Evolutionary conservation across 2,329 filamentous ascomycete species (phyloP).

Genomic region (Ilyonectria robusta): DNA sequence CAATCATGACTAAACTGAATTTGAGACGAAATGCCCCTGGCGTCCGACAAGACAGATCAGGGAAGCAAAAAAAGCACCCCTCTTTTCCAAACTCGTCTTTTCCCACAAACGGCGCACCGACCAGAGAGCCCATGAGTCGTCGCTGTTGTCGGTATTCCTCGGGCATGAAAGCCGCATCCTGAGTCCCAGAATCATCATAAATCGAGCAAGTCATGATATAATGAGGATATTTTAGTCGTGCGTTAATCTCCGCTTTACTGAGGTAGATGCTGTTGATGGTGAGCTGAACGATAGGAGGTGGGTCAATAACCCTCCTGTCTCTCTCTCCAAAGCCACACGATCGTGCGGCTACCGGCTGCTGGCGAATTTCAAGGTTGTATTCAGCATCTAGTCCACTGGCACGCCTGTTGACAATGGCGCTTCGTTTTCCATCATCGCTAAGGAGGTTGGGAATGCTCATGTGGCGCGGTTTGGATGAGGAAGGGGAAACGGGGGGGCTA

Average conservation of each 20-base stretch:
- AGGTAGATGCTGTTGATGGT: slow-evolving; percentile 71
- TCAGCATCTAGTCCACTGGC: slow-evolving; percentile 33
- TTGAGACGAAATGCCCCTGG: slow-evolving; percentile 82
- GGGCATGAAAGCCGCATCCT: slow-evolving; percentile 80
- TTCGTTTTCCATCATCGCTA: slow-evolving; percentile 9
- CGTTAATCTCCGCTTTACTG: slow-evolving; percentile 67
- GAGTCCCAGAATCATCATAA: slow-evolving; percentile 76
- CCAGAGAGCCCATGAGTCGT: slow-evolving; percentile 84
- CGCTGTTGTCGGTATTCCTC: slow-evolving; percentile 80
- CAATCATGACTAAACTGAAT: slow-evolving; percentile 81
- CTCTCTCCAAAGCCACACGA: slow-evolving; percentile 88
- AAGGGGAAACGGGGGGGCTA: slow-evolving; percentile 33
- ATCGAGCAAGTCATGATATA: slow-evolving; percentile 84
- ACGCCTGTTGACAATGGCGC: slow-evolving; percentile 10
- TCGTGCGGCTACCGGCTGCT: slow-evolving; percentile 83
- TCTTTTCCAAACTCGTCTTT: slow-evolving; percentile 80
- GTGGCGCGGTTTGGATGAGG: slow-evolving; percentile 36
- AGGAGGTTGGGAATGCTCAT: slow-evolving; percentile 45
- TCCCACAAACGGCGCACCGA: slow-evolving; percentile 83
- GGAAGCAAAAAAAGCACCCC: slow-evolving; percentile 89
- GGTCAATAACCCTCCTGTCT: slow-evolving; percentile 86
- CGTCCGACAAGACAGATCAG: slow-evolving; percentile 84
- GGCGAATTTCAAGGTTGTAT: slow-evolving; percentile 69
- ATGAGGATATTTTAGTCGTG: slow-evolving; percentile 71
- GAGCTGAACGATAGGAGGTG: slow-evolving; percentile 85